Evolutionary conservation across 2,329 filamentous ascomycete species (phyloP).

Genomic region (Fusarium lyarnte): DNA sequence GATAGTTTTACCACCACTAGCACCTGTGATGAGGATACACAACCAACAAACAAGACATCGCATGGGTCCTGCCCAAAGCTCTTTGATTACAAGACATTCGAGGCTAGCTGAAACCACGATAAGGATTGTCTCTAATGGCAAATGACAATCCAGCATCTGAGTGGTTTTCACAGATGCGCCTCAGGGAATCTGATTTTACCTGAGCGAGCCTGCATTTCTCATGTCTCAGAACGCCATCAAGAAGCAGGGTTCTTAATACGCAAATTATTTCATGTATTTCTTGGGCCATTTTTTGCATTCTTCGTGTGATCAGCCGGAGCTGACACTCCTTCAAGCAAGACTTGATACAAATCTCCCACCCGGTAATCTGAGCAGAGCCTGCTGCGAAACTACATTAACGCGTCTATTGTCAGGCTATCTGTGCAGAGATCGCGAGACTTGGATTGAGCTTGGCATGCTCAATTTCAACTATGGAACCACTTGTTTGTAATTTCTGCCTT

Average conservation of each 20-base stretch:
- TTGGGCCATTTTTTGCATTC: constrained; percentile 13
- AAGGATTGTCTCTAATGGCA: constrained; percentile 13
- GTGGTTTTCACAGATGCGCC: constrained; percentile 18
- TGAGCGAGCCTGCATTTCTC: constrained; percentile 11
- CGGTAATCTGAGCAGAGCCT: not conserved
- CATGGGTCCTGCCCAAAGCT: constrained; percentile 9
- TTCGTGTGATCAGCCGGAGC: not conserved
- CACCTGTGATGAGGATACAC: constrained; percentile 13
- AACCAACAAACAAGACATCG: constrained; percentile 35
- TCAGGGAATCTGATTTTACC: not conserved
- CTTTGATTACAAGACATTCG: not conserved
- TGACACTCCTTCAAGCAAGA: not conserved
- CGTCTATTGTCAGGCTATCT: not conserved
- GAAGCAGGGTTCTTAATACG: constrained; percentile 14
- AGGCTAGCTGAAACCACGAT: constrained; percentile 25
- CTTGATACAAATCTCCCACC: not conserved
- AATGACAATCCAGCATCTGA: constrained; percentile 12
- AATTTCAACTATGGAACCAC: not conserved
- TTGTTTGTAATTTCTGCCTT: not conserved
- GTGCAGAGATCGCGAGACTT: not conserved
- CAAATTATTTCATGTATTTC: not conserved
- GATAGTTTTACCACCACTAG: constrained; percentile 24
- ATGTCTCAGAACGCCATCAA: constrained; percentile 31
- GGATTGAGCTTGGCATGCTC: not conserved
- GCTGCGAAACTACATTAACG: not conserved